Base-by-base conservation (phyloP, 108 stramenopile species). In the Cyclotella distinguenda region DNA sequence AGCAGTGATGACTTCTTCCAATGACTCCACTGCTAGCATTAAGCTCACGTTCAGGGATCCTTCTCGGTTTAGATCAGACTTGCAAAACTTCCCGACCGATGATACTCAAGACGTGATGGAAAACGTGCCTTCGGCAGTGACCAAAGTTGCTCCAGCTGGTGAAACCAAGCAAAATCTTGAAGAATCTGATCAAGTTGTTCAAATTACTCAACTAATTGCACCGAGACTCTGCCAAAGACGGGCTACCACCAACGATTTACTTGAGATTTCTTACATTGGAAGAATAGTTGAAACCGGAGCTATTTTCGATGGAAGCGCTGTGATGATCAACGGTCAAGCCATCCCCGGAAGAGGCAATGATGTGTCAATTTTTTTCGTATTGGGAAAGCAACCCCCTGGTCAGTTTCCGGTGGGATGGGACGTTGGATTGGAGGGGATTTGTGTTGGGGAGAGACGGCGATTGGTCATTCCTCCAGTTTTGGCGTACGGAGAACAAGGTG, bases 331-430 rank as follows among this genome's bases (percentile, higher is more conserved):
- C 64, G 90, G 90, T 0, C 35, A 82, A 27, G 85, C 53, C 23
- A 83, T 94, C 59, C 86, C 88, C 8, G 93, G 93, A 19, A 66
- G 90, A 51, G 90, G 89, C n/a, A 80, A 89, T 59, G 93, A 94
- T 68, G 74, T 90, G 23, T 80, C 85, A 0, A 16, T 90, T 26
- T 94, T 79, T 58, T 94, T 94, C 43, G 93, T 94, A 7, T 53
- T 94, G 70, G 89, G 89, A 22, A 90, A 90, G 48, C 93, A 90
- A 72, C 93, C 89, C n/a, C 80, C 89, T 51, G 89, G 93, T 28
- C 89, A 90, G 60, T 89, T 93, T 63, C 93, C 93, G 8, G 85
- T 89, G 2, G 93, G 89, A 30, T 94, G 87, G 87, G 93, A 94
- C 70, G 88, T 86, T 9, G 91, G 91, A 5, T 40, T 93, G 27